A percentile compares a stretch with the other conserved stretches of the same genome.
Evolutionary conservation across 345 rosid species (phyloP).

Genomic region (Barbarea vulgaris): DNA sequence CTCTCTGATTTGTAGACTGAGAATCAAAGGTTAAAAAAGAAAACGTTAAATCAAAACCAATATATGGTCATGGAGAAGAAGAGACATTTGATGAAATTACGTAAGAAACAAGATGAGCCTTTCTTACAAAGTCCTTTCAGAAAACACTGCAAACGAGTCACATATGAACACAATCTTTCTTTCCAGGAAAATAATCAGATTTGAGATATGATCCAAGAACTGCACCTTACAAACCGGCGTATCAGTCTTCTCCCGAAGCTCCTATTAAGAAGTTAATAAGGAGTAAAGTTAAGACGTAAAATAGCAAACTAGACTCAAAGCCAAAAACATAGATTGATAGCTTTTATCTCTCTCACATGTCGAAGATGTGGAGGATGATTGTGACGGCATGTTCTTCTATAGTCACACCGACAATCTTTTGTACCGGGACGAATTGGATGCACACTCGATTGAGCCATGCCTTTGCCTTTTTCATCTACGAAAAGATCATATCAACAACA

Average conservation of each 20-base stretch:
- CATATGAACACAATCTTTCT: too few relatives aligned
- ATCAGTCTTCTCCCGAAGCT: too few relatives aligned
- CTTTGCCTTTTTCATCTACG: too few relatives aligned
- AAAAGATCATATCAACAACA: too few relatives aligned
- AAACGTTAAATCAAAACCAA: too few relatives aligned
- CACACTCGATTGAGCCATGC: conserved; percentile 4
- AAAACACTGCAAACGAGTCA: neutral
- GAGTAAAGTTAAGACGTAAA: neutral
- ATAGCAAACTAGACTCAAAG: neutral
- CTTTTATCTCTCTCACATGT: neutral
- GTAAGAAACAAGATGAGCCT: too few relatives aligned
- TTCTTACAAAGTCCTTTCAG: neutral
- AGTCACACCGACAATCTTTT: conserved; percentile 57
- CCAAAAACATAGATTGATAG: neutral
- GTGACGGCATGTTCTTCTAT: conserved; percentile 56
- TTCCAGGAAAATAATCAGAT: too few relatives aligned
- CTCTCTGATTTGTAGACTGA: neutral
- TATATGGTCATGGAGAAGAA: too few relatives aligned
- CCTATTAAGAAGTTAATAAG: neutral
- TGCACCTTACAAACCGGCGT: too few relatives aligned
- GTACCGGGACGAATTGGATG: conserved; percentile 63
- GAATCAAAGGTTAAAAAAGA: too few relatives aligned
- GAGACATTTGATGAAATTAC: too few relatives aligned
- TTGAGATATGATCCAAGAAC: too few relatives aligned
- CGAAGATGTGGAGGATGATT: conserved; percentile 48